Percentiles rank a stretch among this genome's conserved stretches.
phyloP scores from a whole-genome alignment of 2,329 filamentous ascomycete species.

The Penicillium sp. region DNA sequence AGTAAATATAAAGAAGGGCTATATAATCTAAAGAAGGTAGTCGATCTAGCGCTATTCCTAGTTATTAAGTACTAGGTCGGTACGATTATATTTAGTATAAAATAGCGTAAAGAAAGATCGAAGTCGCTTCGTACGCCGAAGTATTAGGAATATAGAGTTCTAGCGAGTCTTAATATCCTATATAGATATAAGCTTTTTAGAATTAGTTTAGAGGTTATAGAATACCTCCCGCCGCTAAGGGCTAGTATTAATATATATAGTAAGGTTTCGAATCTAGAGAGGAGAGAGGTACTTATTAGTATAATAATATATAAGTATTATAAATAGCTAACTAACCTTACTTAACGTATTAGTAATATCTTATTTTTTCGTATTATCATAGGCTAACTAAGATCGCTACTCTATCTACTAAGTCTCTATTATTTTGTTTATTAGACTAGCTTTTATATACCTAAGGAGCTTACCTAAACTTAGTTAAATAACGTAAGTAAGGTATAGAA shows the following conservation, averaged over 20 bases:
- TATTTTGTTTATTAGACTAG: no score
- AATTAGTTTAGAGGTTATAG: conserved; percentile 1
- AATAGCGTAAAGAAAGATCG: conserved; percentile 1
- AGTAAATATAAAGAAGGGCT: conserved; percentile 18
- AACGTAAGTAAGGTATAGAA: no score
- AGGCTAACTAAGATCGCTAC: neutral
- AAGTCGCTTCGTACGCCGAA: conserved; percentile 4
- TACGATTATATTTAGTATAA: no score
- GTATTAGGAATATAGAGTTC: conserved; percentile 14
- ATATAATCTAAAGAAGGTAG: conserved; percentile 16
- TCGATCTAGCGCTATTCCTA: neutral
- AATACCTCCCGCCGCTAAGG: conserved; percentile 4
- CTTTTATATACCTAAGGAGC: no score
- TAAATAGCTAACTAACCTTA: neutral
- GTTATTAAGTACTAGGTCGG: no score
- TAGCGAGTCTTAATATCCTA: conserved; percentile 10
- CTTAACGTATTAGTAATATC: conserved; percentile 5
- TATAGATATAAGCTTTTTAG: conserved; percentile 8
- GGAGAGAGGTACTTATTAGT: neutral
- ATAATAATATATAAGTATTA: neutral
- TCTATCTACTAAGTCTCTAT: no score
- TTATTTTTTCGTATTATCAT: neutral
- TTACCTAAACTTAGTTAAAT: no score
- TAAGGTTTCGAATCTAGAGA: conserved; percentile 2
- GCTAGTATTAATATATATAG: conserved; percentile 7